These are phyloP conservation scores for Zoysia matrella DNA, from an alignment of 202 grass and related monocot species.

Conservation along the genomic window DNA sequence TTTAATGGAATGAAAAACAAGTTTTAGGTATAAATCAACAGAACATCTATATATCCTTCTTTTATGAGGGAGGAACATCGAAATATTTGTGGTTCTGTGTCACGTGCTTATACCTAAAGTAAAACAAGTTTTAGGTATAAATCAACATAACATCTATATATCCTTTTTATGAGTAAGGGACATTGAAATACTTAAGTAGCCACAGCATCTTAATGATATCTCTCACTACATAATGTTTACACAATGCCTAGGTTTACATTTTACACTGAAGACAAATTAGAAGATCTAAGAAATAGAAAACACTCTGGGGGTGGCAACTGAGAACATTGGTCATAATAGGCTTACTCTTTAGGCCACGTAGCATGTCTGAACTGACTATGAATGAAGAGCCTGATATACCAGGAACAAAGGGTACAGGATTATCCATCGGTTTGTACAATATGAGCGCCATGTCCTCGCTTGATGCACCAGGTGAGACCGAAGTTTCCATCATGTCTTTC, in stretches of 20 bases:
- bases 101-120: no score
- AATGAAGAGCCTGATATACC: conserved; percentile 62
- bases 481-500: conserved; percentile 48
- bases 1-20: no score
- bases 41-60: no score
- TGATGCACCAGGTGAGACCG: conserved; percentile 34
- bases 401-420: conserved; percentile 30
- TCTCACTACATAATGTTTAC: neutral
- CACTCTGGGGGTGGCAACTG: neutral
- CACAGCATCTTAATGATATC: conserved; percentile 5
- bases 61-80: no score
- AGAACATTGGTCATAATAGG: conserved; percentile 23
- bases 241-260: conserved; percentile 27
- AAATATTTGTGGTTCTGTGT: no score
- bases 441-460: conserved; percentile 75
- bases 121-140: neutral
- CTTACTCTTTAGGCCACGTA: conserved; percentile 90
- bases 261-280: conserved; percentile 7
- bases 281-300: conserved; percentile 24
- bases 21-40: no score
- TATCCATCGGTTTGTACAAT: conserved; percentile 76
- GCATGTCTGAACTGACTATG: conserved; percentile 69
- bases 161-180: neutral
- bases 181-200: neutral
- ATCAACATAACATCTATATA: neutral